Percentiles rank a stretch among this genome's conserved stretches.
Conservation (phyloP, 2,329 filamentous ascomycete species). For the Iodosphaeria phyllophila region DNA sequence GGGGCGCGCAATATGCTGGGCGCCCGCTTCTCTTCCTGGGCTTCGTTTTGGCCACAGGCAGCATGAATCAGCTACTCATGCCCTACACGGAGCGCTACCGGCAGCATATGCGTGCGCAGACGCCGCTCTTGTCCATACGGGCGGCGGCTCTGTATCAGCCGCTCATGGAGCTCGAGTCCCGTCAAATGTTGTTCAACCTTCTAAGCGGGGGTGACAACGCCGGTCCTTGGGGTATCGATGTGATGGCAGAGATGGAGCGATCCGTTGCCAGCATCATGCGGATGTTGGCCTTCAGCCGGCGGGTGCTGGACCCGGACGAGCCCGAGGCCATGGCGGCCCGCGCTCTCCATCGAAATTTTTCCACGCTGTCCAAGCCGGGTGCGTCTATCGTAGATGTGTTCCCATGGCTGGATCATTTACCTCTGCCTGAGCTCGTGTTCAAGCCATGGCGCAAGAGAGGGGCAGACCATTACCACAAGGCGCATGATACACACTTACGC, state of each 20-base stretch:
- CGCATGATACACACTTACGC: slow-evolving; percentile 9
- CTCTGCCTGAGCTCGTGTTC: slow-evolving; percentile 13
- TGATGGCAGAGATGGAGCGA: slow-evolving; percentile 15
- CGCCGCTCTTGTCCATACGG: slow-evolving; percentile 12
- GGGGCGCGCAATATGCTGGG: slow-evolving; percentile 6
- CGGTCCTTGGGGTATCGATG: slow-evolving; percentile 10
- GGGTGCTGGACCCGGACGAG: slow-evolving; percentile 10
- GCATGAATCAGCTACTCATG: slow-evolving; percentile 20
- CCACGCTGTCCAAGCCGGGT: too few species aligned
- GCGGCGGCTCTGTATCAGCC: slow-evolving; percentile 17
- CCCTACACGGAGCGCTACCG: slow-evolving; percentile 19
- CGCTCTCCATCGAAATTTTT: too few species aligned
- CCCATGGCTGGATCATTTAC: slow-evolving; percentile 21
- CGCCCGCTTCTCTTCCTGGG: slow-evolving; percentile 11
- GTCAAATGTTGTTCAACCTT: slow-evolving; percentile 22
- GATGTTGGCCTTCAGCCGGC: slow-evolving; percentile 8
- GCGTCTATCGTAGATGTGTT: slow-evolving; percentile 21
- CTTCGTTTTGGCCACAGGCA: slow-evolving; percentile 14
- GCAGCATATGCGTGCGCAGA: slow-evolving; percentile 19
- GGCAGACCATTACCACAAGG: slow-evolving; percentile 9
- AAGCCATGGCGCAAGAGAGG: slow-evolving; percentile 16
- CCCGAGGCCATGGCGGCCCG: slow-evolving; percentile 10
- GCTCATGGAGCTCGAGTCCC: slow-evolving; percentile 25
- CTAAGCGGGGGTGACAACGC: slow-evolving; percentile 11
- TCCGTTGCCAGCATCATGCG: slow-evolving; percentile 18